phyloP scores from a whole-genome alignment of 768 basidiomycete genomes.

The Rossbeevera mucosa region DNA sequence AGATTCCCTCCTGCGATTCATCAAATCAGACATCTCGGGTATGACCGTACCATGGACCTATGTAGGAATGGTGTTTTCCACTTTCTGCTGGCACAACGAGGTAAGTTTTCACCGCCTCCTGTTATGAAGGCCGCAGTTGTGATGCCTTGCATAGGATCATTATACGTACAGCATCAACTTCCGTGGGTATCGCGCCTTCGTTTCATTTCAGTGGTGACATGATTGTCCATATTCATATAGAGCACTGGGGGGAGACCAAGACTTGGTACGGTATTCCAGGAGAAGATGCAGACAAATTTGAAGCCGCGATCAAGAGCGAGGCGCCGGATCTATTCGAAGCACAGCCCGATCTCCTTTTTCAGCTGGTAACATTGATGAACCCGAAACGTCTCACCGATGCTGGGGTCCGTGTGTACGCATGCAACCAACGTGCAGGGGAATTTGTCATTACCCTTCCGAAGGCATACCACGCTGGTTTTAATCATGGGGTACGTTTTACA shows the following conservation, averaged over 20 bases:
- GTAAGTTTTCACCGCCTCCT: slow-evolving; percentile 37
- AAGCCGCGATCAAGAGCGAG: slow-evolving; percentile 89
- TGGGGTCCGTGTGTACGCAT: slow-evolving; percentile 88
- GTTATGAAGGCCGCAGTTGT: slow-evolving; percentile 20
- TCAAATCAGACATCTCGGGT: slow-evolving; percentile 98
- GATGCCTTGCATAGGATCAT: slow-evolving; percentile 64
- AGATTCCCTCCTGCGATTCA: slow-evolving; percentile 91
- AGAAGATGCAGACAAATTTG: slow-evolving; percentile 93
- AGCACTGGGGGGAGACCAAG: slow-evolving; percentile 99
- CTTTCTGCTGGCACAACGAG: slow-evolving; percentile 99
- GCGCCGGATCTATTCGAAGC: slow-evolving; percentile 98
- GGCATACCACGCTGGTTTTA: slow-evolving; percentile 97
- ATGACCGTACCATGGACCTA: slow-evolving; percentile 99
- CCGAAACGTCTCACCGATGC: slow-evolving; percentile 81
- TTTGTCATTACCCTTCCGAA: slow-evolving; percentile 98
- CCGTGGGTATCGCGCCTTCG: slow-evolving; percentile 49
- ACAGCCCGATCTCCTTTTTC: slow-evolving; percentile 94
- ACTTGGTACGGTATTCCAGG: slow-evolving; percentile 99
- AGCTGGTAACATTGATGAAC: slow-evolving; percentile 96
- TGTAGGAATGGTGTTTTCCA: slow-evolving; percentile 98
- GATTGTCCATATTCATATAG: slow-evolving; percentile 40
- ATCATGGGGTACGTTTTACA: slow-evolving; percentile 79
- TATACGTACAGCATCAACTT: slow-evolving; percentile 96
- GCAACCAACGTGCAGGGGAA: slow-evolving; percentile 95
- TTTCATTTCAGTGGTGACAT: slow-evolving; percentile 18